Conservation (phyloP, 2,329 filamentous ascomycete genomes). For the Trichocomaceae sp. region DNA sequence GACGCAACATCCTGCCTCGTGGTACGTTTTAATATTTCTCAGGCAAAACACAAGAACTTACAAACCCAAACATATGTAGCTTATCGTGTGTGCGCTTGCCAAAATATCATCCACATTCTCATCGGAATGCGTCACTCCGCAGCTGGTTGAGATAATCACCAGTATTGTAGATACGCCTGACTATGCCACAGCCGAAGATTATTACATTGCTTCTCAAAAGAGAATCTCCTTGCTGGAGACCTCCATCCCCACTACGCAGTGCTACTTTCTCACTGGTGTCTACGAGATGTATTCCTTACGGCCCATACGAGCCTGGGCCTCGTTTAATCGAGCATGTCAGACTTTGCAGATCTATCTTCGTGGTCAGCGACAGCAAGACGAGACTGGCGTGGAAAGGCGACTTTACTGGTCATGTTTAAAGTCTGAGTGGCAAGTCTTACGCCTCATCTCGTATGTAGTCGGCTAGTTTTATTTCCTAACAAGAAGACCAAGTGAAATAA, state of each 20-base stretch:
- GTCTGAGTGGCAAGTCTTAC: background rate
- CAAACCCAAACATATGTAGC: background rate
- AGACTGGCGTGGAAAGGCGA: background rate
- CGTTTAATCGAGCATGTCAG: conserved; percentile 1
- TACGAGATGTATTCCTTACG: conserved; percentile 6
- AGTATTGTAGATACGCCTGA: background rate
- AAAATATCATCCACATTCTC: conserved; percentile 2
- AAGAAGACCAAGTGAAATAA: background rate
- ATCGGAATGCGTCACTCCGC: background rate
- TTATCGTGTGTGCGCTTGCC: background rate
- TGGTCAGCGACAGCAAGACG: background rate
- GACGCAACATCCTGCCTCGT: conserved; percentile 2
- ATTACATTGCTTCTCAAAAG: conserved; percentile 1
- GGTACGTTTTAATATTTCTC: background rate
- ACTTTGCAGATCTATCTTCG: background rate
- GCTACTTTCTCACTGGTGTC: conserved; percentile 5
- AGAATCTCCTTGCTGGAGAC: background rate
- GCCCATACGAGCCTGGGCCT: background rate
- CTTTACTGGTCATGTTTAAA: conserved; percentile 6
- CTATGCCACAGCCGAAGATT: background rate
- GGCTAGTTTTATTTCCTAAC: background rate
- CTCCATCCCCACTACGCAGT: background rate
- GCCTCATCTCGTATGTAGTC: background rate
- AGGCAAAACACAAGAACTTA: background rate
- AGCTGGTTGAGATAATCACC: background rate